Base-by-base conservation (phyloP, 192 early-diverging fungal species). In the Diversispora eburnea region DNA sequence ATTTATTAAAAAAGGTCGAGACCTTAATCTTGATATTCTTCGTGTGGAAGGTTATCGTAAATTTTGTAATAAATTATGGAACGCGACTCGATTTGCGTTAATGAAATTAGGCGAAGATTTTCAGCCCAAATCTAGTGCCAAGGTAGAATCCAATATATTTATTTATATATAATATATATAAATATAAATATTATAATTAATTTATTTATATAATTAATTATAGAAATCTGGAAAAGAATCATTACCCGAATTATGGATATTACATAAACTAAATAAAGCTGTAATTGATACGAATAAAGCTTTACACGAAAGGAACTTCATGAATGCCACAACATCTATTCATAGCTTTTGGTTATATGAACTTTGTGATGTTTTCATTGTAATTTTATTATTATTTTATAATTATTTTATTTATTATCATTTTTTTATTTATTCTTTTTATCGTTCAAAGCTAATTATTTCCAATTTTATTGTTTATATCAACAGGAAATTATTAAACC, bases 61-160 rank as follows among this genome's bases (percentile, higher is more conserved):
- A 85, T 99, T 97, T 90, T 99, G 96, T 83, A 99, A 98, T 89
- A 99, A 99, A 88, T 81, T 99, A 43, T 99, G 98, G 98, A 98
- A 98, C 78, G 98, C 96, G 2, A 95, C 93, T 41, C 91, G 91
- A 68, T 96, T 99, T 83, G 95, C 93, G n/a, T 76, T 95, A 60
- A 90, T 94, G 85, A 97, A 98, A 86, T 86, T 99, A 17, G 95
- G 93, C n/a, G 87, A 86, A 19, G 89, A 90, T 63, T 99, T 94
- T 80, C 86, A 85, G 76, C 95, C 95, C 3, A 77, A 74, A 22
- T 68, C 86, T 22, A 77, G 82, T 48, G 74, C 84, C 6, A 72
- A 75, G 39, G 77, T 82, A 70, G n/a, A 20, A 33, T 33, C 25
- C 25, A 33, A 33, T 33, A 33, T 33, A 33, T 33, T 1, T 33